Conservation (phyloP, 768 basidiomycete species). For the Kwoniella newhampshirensis region DNA sequence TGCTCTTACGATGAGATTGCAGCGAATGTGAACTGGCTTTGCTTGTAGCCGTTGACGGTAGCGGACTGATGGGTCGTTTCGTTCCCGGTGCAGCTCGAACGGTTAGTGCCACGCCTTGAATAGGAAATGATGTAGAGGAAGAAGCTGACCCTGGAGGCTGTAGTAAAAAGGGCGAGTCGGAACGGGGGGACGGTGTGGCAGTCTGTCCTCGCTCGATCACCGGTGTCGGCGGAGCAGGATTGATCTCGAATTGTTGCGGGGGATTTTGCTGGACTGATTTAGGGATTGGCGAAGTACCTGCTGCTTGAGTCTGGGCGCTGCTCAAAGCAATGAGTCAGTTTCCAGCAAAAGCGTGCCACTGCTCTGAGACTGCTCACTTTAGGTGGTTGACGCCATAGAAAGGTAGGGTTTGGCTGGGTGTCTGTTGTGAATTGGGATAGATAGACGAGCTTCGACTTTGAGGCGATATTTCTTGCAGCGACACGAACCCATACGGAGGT, state of each 20-base stretch:
- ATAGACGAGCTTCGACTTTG: background rate
- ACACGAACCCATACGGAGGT: constrained; percentile 10
- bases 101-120: background rate
- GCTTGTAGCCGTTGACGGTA: background rate
- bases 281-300: background rate
- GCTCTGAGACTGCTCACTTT: background rate
- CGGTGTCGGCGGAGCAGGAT: background rate
- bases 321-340: background rate
- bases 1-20: background rate
- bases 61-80: constrained; percentile 12
- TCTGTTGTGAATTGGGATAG: background rate
- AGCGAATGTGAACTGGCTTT: background rate
- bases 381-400: background rate
- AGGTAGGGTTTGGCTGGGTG: background rate
- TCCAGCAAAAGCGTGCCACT: background rate
- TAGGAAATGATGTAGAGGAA: background rate
- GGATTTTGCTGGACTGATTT: background rate
- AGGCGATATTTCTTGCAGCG: constrained; percentile 18
- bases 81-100: constrained; percentile 6
- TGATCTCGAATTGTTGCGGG: background rate
- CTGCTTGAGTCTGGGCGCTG: background rate
- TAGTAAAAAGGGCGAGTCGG: constrained; percentile 1
- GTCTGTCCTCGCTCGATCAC: background rate
- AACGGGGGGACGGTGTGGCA: background rate
- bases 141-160: constrained; percentile 2